Percentiles rank a stretch among this genome's conserved stretches.
Conservation (phyloP, 345 rosid species). For the Syzygium jambos region DNA sequence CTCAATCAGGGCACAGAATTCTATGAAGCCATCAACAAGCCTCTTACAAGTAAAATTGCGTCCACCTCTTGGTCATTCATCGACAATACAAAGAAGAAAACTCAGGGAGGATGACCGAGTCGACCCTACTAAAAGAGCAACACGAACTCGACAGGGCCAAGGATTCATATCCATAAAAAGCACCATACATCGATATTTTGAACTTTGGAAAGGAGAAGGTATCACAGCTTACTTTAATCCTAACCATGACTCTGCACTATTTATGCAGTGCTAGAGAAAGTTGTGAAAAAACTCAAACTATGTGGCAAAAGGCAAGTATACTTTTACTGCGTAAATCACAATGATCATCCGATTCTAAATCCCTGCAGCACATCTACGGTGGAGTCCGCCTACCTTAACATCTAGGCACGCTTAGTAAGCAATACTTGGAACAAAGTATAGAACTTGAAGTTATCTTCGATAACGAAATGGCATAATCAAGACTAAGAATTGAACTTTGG, state of each 20-base stretch:
- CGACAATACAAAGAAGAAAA: not conserved
- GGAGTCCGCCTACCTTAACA: not conserved
- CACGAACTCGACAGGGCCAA: not conserved
- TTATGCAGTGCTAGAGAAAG: not conserved
- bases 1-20: not conserved
- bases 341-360: not conserved
- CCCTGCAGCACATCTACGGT: not conserved
- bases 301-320: not conserved
- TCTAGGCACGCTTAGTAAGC: not conserved
- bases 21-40: not conserved
- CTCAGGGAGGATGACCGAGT: not conserved
- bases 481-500: not conserved
- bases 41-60: not conserved
- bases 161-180: not conserved
- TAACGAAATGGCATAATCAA: not conserved
- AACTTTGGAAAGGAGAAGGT: not conserved
- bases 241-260: not conserved
- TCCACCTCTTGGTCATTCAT: not conserved
- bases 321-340: not conserved
- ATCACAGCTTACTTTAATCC: not conserved
- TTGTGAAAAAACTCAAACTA: not conserved
- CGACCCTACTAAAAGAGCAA: not conserved
- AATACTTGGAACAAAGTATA: not conserved
- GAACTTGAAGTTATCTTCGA: not conserved
- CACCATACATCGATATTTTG: not conserved